A percentile compares a stretch with the other conserved stretches of the same genome.
Evolutionary conservation across 1,139 yeast genomes (phyloP).

Genomic region (Kodamaea ohmeri): DNA sequence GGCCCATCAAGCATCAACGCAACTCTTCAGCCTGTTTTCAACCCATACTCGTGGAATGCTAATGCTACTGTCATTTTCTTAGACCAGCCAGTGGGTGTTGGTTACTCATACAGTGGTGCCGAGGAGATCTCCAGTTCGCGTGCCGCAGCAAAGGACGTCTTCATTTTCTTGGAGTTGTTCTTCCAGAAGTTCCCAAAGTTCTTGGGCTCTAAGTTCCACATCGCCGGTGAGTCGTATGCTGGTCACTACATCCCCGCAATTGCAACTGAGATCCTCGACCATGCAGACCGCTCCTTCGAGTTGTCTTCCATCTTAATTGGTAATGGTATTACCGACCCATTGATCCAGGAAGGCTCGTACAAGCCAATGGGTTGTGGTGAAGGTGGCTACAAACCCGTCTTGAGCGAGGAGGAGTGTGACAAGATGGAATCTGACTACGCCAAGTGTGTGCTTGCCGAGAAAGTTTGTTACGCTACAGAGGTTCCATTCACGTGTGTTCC

Average conservation of each 20-base stretch:
- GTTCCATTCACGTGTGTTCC: conserved; percentile 52
- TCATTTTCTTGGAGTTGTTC: conserved; percentile 70
- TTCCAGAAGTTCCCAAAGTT: conserved; percentile 72
- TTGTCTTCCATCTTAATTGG: conserved; percentile 75
- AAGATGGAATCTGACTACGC: conserved; percentile 49
- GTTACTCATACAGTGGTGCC: conserved; percentile 67
- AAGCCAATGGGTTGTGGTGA: conserved; percentile 84
- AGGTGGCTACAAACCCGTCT: conserved; percentile 72
- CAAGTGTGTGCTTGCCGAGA: conserved; percentile 52
- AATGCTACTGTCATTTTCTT: conserved; percentile 68
- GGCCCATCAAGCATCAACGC: conserved; percentile 60
- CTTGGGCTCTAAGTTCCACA: conserved; percentile 60
- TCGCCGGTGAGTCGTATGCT: conserved; percentile 86
- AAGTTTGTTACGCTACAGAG: conserved; percentile 52
- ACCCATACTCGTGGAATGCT: conserved; percentile 68
- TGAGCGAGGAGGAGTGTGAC: conserved; percentile 60
- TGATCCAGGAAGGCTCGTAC: conserved; percentile 64
- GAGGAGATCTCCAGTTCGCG: conserved; percentile 58
- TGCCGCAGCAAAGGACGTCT: conserved; percentile 79
- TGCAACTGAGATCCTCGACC: conserved; percentile 67
- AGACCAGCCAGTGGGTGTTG: conserved; percentile 76
- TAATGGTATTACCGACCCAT: conserved; percentile 78
- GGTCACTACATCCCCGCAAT: conserved; percentile 84
- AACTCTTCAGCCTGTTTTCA: conserved; percentile 49
- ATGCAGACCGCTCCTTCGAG: conserved; percentile 65